These are phyloP conservation scores for Phanerodontia chrysosporium DNA, from an alignment of 768 basidiomycete species.

Conservation along the genomic window DNA sequence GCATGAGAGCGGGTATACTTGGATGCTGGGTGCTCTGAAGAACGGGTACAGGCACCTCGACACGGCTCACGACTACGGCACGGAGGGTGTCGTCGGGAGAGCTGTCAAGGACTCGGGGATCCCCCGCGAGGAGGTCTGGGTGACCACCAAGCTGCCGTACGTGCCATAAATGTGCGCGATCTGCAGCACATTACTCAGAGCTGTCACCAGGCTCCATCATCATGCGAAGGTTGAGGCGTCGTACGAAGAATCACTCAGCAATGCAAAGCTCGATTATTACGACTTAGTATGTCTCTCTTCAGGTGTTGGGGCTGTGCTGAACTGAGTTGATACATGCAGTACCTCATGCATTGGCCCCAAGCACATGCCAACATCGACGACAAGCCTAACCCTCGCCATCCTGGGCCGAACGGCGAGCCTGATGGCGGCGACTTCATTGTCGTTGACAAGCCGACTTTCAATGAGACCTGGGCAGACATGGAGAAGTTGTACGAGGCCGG, in stretches of 20 bases:
- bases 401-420: not conserved
- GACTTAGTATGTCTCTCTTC: constrained; percentile 19
- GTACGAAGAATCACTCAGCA: constrained; percentile 26
- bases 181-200: not conserved
- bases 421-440: constrained; percentile 21
- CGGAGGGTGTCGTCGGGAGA: constrained; percentile 20
- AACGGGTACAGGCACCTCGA: constrained; percentile 31
- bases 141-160: constrained; percentile 51
- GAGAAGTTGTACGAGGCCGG: constrained; percentile 46
- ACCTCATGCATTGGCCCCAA: constrained; percentile 51
- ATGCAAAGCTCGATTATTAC: constrained; percentile 27
- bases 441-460: constrained; percentile 20
- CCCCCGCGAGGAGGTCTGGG: constrained; percentile 60
- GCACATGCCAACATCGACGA: constrained; percentile 14
- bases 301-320: not conserved
- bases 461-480: constrained; percentile 46
- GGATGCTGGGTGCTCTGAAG: constrained; percentile 38
- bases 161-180: not conserved
- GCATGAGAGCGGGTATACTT: constrained; percentile 31
- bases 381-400: constrained; percentile 3
- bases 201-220: constrained; percentile 31
- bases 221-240: constrained; percentile 26
- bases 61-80: constrained; percentile 28
- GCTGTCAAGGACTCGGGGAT: constrained; percentile 45
- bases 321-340: constrained; percentile 14